These are phyloP conservation scores for Calcarisporium arbuscula DNA, from an alignment of 2,329 filamentous ascomycete genomes.

Conservation along the genomic window DNA sequence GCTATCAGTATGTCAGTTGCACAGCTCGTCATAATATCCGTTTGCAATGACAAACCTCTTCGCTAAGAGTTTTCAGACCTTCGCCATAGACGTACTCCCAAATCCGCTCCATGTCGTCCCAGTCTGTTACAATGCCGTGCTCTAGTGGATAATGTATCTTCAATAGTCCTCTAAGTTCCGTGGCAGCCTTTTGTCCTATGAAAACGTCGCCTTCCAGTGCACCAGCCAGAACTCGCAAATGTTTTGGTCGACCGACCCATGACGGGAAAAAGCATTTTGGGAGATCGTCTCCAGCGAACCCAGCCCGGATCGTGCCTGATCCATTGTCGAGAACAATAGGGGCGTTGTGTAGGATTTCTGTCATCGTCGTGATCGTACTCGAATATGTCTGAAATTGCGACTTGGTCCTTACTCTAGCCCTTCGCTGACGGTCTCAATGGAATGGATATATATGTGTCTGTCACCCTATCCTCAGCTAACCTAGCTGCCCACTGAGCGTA, in stretches of 20 bases:
- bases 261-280: constrained; percentile 98
- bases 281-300: constrained; percentile 91
- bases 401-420: too few species aligned
- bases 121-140: constrained; percentile 97
- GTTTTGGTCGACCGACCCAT: constrained; percentile 93
- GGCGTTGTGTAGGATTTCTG: constrained; percentile 79
- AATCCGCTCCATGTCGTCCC: constrained; percentile 99
- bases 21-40: background rate
- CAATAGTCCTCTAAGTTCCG: constrained; percentile 82
- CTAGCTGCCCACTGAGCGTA: too few species aligned
- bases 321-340: constrained; percentile 99
- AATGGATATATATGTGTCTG: too few species aligned
- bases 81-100: constrained; percentile 98
- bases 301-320: constrained; percentile 92
- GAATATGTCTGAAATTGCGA: background rate
- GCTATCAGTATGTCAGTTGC: constrained; percentile 56
- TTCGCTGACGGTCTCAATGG: too few species aligned
- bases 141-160: constrained; percentile 96
- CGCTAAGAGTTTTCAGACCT: constrained; percentile 90
- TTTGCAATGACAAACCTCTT: constrained; percentile 60
- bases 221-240: constrained; percentile 89
- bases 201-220: constrained; percentile 95
- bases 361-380: constrained; percentile 31
- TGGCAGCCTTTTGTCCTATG: constrained; percentile 82
- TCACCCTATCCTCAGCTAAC: too few species aligned